Evolutionary conservation across 352 stramenopile species (phyloP).

Genomic region (Phytophthora fragariaefolia): DNA sequence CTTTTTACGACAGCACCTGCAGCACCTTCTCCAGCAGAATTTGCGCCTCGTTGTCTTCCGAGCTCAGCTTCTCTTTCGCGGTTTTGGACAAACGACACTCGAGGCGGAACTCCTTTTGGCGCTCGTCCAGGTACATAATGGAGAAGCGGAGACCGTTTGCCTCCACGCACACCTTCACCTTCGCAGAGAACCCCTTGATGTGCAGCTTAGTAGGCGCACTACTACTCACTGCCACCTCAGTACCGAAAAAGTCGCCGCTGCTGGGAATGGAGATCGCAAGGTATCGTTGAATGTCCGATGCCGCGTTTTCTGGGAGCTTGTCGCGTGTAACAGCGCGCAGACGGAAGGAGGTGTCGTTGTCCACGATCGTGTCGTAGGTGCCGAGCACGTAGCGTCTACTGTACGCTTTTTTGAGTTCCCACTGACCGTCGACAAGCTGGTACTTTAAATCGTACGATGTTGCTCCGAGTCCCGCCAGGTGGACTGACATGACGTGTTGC

Average conservation of each 20-base stretch:
- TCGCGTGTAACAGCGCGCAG: slow-evolving; percentile 34
- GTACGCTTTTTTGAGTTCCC: slow-evolving; percentile 32
- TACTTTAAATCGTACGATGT: slow-evolving; percentile 50
- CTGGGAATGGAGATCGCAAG: slow-evolving; percentile 28
- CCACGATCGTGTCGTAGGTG: slow-evolving; percentile 45
- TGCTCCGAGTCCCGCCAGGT: slow-evolving; percentile 22
- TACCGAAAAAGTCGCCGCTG: slow-evolving; percentile 33
- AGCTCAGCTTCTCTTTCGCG: slow-evolving; percentile 27
- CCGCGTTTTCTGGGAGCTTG: slow-evolving; percentile 6
- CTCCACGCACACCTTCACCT: slow-evolving; percentile 31
- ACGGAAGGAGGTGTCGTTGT: slow-evolving; percentile 41
- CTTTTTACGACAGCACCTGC: slow-evolving; percentile 30
- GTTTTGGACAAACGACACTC: slow-evolving; percentile 30
- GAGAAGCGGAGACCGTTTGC: slow-evolving; percentile 31
- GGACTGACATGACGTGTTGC: slow-evolving; percentile 27
- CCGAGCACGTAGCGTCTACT: slow-evolving; percentile 15
- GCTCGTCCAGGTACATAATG: slow-evolving; percentile 34
- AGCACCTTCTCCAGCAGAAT: slow-evolving; percentile 40
- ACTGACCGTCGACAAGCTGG: slow-evolving; percentile 39
- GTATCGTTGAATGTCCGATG: slow-evolving; percentile 30
- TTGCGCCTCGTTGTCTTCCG: slow-evolving; percentile 33
- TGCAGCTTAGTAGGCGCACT: slow-evolving; percentile 26
- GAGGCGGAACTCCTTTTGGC: slow-evolving; percentile 42
- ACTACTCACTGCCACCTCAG: slow-evolving; percentile 19
- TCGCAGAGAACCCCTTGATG: slow-evolving; percentile 32